phyloP scores from a whole-genome alignment of 2,329 filamentous ascomycete species.

The Epichloe hybrida region DNA sequence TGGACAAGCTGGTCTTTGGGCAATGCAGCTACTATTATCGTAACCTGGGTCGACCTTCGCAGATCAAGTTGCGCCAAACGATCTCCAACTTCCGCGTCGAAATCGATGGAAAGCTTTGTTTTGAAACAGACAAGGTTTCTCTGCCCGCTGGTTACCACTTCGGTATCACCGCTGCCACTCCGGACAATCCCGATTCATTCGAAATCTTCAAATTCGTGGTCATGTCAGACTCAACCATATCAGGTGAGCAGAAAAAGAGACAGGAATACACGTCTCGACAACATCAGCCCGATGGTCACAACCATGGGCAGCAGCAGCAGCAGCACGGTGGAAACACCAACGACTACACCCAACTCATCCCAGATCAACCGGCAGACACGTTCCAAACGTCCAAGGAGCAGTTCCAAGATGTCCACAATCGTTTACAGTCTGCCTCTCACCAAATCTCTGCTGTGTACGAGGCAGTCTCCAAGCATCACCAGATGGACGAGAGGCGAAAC shows the following conservation, averaged over 20 bases:
- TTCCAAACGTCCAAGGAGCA: conserved; percentile 44
- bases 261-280: conserved; percentile 8
- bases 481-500: conserved; percentile 41
- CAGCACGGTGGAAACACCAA: conserved; percentile 6
- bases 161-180: conserved; percentile 75
- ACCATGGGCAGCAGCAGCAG: conserved; percentile 19
- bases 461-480: conserved; percentile 36
- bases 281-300: conserved; percentile 15
- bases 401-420: conserved; percentile 74
- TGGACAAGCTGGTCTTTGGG: conserved; percentile 81
- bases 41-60: conserved; percentile 74
- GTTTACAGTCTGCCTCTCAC: conserved; percentile 61
- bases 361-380: conserved; percentile 33
- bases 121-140: conserved; percentile 65
- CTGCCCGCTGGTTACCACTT: conserved; percentile 74
- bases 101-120: conserved; percentile 70
- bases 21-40: conserved; percentile 86
- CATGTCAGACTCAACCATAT: conserved; percentile 36
- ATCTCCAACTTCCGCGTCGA: conserved; percentile 57
- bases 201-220: conserved; percentile 82
- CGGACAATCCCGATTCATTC: conserved; percentile 87
- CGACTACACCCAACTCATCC: conserved; percentile 20
- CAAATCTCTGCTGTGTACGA: conserved; percentile 51
- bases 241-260: conserved; percentile 5
- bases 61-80: conserved; percentile 59